Conservation (phyloP, 2,329 filamentous ascomycete genomes). For the Aureobasidium namibiae region DNA sequence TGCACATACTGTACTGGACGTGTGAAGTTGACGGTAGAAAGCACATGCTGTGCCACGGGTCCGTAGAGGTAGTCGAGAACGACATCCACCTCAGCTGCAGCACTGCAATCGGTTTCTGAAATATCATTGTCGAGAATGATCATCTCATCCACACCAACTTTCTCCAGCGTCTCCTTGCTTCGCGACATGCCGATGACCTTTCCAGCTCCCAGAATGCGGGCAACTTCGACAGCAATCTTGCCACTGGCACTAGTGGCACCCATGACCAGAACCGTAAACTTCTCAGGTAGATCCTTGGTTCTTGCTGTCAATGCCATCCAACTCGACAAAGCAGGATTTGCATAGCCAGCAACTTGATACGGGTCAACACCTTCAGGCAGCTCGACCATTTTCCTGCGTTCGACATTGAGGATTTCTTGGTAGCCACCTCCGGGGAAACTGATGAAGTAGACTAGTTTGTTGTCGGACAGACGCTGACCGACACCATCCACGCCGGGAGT, state of each 20-base stretch:
- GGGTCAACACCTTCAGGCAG: constrained; percentile 41
- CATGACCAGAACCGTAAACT: constrained; percentile 44
- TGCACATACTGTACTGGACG: constrained; percentile 45
- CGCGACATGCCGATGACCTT: constrained; percentile 46
- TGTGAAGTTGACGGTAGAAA: constrained; percentile 33
- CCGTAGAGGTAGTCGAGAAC: constrained; percentile 53
- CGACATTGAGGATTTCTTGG: constrained; percentile 42
- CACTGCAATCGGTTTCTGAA: constrained; percentile 40
- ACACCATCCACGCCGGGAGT: constrained; percentile 47
- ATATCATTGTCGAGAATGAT: constrained; percentile 35
- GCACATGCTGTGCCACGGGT: constrained; percentile 32
- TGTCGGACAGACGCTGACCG: constrained; percentile 35
- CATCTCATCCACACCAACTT: constrained; percentile 38
- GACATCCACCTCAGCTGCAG: constrained; percentile 42
- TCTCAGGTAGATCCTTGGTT: constrained; percentile 29
- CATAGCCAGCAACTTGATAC: constrained; percentile 42
- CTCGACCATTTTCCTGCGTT: constrained; percentile 30
- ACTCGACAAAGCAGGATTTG: constrained; percentile 48
- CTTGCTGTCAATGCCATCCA: constrained; percentile 51
- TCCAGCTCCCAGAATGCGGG: constrained; percentile 41
- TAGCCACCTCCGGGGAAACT: constrained; percentile 34
- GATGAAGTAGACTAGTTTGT: constrained; percentile 44
- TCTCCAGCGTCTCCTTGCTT: constrained; percentile 35
- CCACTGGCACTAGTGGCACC: constrained; percentile 49
- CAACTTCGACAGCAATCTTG: constrained; percentile 41